Evolutionary conservation across 345 rosid species (phyloP).

Genomic region (Dipteronia sinensis): DNA sequence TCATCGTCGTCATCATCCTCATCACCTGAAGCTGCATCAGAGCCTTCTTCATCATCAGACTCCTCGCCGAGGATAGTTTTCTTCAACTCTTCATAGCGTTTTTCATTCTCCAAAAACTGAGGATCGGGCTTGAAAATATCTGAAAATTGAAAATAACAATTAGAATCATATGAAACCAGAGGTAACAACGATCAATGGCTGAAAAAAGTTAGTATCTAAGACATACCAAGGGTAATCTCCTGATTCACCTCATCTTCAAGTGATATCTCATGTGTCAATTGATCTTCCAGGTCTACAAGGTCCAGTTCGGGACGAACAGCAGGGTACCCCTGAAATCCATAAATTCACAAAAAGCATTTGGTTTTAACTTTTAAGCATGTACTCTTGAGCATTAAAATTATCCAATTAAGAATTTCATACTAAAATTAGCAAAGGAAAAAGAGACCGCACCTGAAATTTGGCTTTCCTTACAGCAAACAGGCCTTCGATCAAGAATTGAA

Average conservation of each 20-base stretch:
- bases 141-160: conserved; percentile 31
- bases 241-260: conserved; percentile 69
- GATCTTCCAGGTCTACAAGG: conserved; percentile 87
- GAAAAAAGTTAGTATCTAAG: conserved; percentile 14
- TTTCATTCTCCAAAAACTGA: conserved; percentile 83
- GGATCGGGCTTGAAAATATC: conserved; percentile 81
- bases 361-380: neutral
- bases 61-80: conserved; percentile 85
- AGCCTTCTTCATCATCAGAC: conserved; percentile 80
- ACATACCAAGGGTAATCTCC: conserved; percentile 78
- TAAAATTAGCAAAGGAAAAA: conserved; percentile 1
- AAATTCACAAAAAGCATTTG: conserved; percentile 13
- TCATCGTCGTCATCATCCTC: conserved; percentile 61
- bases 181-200: conserved; percentile 3
- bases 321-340: conserved; percentile 70
- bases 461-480: conserved; percentile 83
- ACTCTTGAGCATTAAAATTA: neutral
- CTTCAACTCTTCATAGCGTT: conserved; percentile 82
- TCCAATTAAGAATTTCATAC: neutral
- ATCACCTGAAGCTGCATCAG: conserved; percentile 64
- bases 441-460: conserved; percentile 69
- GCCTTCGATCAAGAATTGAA: conserved; percentile 88
- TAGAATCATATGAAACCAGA: conserved; percentile 16
- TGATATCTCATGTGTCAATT: conserved; percentile 85
- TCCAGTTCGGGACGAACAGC: conserved; percentile 95